Conservation (phyloP, 495 filamentous ascomycete genomes). For the Penicillium maclennaniae region DNA sequence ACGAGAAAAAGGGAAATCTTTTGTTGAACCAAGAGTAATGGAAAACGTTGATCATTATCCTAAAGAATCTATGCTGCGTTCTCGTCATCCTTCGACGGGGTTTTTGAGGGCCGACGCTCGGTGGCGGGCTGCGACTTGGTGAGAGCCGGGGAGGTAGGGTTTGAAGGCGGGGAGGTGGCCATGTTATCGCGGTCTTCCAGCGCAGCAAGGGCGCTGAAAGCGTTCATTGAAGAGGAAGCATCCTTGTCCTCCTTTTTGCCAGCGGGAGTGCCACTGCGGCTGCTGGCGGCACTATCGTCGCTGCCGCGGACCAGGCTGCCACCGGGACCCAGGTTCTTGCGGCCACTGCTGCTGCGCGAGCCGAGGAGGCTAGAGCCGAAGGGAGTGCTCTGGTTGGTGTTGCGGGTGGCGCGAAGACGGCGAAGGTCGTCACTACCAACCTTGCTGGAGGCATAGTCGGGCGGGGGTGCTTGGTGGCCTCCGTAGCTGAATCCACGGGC, state of each 20-base stretch:
- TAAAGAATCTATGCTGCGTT: constrained; percentile 44
- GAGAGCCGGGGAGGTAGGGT: constrained; percentile 53
- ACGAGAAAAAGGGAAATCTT: constrained; percentile 33
- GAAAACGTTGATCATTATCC: constrained; percentile 46
- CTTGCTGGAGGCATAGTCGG: constrained; percentile 69
- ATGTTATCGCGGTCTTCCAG: constrained; percentile 55
- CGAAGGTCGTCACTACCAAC: constrained; percentile 87
- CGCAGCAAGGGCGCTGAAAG: constrained; percentile 68
- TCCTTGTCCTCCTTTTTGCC: constrained; percentile 64
- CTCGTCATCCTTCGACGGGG: constrained; percentile 46
- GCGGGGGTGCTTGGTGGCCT: constrained; percentile 57
- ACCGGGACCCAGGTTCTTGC: constrained; percentile 67
- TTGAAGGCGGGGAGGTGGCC: constrained; percentile 56
- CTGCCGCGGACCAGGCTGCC: constrained; percentile 64
- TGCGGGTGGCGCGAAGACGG: constrained; percentile 64
- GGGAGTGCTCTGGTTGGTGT: constrained; percentile 54
- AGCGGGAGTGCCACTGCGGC: constrained; percentile 79
- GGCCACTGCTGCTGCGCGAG: constrained; percentile 77
- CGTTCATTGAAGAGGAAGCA: constrained; percentile 69
- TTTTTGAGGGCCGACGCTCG: constrained; percentile 46
- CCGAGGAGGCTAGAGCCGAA: constrained; percentile 78
- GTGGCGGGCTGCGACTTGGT: constrained; percentile 50
- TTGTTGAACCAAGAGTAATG: constrained; percentile 32
- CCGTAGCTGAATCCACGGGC: constrained; percentile 67
- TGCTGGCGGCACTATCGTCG: constrained; percentile 79